Conservation (phyloP, 768 basidiomycete genomes). For the Mycena polygramma region DNA sequence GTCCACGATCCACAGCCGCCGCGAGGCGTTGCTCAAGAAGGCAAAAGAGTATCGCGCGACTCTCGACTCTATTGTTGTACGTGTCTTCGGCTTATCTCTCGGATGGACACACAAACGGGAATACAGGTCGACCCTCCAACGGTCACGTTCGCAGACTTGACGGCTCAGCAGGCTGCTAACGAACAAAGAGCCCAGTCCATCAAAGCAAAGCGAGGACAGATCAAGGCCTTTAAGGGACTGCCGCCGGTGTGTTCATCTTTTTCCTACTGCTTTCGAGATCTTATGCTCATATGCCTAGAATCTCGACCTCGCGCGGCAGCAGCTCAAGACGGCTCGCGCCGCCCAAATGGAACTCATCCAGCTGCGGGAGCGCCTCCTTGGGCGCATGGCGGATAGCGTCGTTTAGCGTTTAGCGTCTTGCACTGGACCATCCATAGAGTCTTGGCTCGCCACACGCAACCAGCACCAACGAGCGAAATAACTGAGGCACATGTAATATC, state of each 20-base stretch:
- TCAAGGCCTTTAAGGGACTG: conserved; percentile 62
- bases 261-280: background rate
- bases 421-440: no score
- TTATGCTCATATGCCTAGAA: conserved; percentile 48
- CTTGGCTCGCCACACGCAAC: no score
- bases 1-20: conserved; percentile 52
- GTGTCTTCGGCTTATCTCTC: background rate
- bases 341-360: conserved; percentile 62
- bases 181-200: conserved; percentile 52
- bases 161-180: conserved; percentile 55
- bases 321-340: conserved; percentile 55
- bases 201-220: conserved; percentile 57
- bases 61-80: conserved; percentile 51
- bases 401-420: conserved; percentile 35
- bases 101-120: no score
- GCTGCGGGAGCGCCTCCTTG: conserved; percentile 60
- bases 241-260: conserved; percentile 53
- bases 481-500: no score
- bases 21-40: conserved; percentile 57
- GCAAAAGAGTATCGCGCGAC: conserved; percentile 62
- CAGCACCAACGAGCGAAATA: no score
- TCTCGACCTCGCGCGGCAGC: conserved; percentile 58
- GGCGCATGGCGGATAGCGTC: conserved; percentile 60
- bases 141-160: conserved; percentile 54
- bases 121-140: conserved; percentile 48